Evolutionary conservation across 225 moss, liverwort and hornwort genomes (phyloP), one percentile per base, ranked within the genome.

Genomic region (Marchantia paleacea): DNA sequence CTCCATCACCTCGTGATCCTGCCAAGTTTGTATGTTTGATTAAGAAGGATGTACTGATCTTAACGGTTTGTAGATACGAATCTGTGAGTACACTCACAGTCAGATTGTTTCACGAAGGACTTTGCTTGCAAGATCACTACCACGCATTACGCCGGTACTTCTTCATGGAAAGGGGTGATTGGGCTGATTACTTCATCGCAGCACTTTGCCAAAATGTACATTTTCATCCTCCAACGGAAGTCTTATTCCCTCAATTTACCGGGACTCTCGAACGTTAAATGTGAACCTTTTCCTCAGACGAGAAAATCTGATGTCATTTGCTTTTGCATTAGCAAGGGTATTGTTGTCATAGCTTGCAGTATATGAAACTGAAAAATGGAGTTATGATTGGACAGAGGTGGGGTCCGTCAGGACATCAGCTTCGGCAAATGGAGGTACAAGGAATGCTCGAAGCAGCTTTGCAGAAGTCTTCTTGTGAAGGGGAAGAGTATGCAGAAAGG

Each of bases 401-500:
- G 95, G 92, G 93, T 83, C 89, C 86, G 68, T 82, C 91, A 79
- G 91, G 92, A 50, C 89, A 87, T 78, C 90, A 94, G 85, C 92
- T 91, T 81, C 91, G 86, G 74, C 85, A 90, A 69, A 90, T 99
- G 91, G 92, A 95, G 86, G 91, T 99, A 75, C 95, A 99, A 80
- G 89, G 91, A 73, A 91, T 99, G 93, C 87, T 99, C 69, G 91
- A 91, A 64, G 90, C 80, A 75, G 91, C 92, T 67, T 82, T 95
- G 79, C 99, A 99, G 83, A 90, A 84, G 80, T 99, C 99, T 53
- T 99, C 92, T 47, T 99, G 95, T 90, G 99, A 95, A 84, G 95
- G 91, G 66, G 99, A 99, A 62, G 89, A 90, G 75, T 99, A 94
- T 92, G 92, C 94, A 55, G 95, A 95, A 73, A 88, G 95, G 77